Conservation (phyloP, 495 filamentous ascomycete genomes). For the Lepraria neglecta region DNA sequence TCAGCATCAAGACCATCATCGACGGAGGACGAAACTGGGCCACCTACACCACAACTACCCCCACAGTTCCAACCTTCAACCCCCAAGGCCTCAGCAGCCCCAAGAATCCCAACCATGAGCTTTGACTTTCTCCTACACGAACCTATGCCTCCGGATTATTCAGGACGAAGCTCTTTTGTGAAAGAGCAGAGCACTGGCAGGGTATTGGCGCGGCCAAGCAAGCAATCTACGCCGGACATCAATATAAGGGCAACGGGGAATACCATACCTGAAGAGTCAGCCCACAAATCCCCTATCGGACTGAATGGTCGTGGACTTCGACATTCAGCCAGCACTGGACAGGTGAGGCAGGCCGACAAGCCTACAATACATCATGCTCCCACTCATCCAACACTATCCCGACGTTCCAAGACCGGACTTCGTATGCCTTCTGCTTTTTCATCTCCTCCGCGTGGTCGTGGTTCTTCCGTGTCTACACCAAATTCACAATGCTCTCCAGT, state of each 20-base stretch:
- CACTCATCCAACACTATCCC: conserved; percentile 6
- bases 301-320: not conserved
- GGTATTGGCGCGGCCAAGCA: conserved; percentile 2
- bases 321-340: conserved; percentile 13
- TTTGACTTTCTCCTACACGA: conserved; percentile 7
- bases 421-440: conserved; percentile 9
- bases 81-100: conserved; percentile 8
- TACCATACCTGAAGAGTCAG: conserved; percentile 8
- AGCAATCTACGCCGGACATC: not conserved
- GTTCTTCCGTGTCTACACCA: conserved; percentile 10
- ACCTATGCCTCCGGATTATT: conserved; percentile 1
- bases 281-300: conserved; percentile 6
- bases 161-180: not conserved
- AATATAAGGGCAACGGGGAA: not conserved
- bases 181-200: conserved; percentile 9
- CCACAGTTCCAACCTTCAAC: conserved; percentile 13
- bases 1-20: conserved; percentile 21
- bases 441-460: conserved; percentile 9
- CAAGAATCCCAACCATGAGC: conserved; percentile 13
- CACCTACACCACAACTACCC: conserved; percentile 19
- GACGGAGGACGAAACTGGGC: conserved; percentile 8
- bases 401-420: conserved; percentile 17
- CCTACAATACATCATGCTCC: conserved; percentile 6
- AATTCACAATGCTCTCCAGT: conserved; percentile 12
- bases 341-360: conserved; percentile 9